Evolutionary conservation across 345 rosid genomes (phyloP).

Genomic region (Capsella bursapastoris): DNA sequence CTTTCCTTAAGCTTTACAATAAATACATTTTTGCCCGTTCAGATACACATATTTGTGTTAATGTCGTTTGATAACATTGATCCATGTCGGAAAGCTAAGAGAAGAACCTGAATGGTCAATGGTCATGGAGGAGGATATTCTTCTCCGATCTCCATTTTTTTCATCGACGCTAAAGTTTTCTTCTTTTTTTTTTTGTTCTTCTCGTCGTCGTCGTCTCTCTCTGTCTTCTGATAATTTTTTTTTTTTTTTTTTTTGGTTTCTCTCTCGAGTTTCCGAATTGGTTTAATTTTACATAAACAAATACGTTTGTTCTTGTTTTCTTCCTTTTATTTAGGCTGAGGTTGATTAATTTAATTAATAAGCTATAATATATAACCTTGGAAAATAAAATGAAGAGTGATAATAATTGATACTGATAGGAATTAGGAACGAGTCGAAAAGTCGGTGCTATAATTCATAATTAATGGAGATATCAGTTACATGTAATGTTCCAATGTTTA

Average conservation of each 20-base stretch:
- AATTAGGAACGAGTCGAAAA: slow-evolving; percentile 14
- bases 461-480: not conserved
- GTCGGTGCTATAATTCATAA: slow-evolving; percentile 27
- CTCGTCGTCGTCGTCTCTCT: slow-evolving; percentile 13
- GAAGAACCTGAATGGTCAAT: slow-evolving; percentile 47
- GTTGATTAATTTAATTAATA: not conserved
- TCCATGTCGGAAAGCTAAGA: slow-evolving; percentile 22
- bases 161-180: slow-evolving; percentile 39
- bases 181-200: slow-evolving; percentile 39
- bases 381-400: not conserved
- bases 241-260: not conserved
- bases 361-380: not conserved
- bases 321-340: slow-evolving; percentile 30
- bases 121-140: slow-evolving; percentile 55
- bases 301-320: not conserved
- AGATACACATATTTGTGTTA: not conserved
- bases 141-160: slow-evolving; percentile 58
- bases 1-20: slow-evolving; percentile 23
- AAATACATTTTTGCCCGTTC: slow-evolving; percentile 13
- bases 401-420: not conserved
- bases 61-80: not conserved
- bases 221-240: slow-evolving; percentile 18
- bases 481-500: too few species aligned
- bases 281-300: not conserved
- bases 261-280: not conserved